Base-by-base conservation (phyloP, 495 filamentous ascomycete species). In the Rhizodiscina lignyota region DNA sequence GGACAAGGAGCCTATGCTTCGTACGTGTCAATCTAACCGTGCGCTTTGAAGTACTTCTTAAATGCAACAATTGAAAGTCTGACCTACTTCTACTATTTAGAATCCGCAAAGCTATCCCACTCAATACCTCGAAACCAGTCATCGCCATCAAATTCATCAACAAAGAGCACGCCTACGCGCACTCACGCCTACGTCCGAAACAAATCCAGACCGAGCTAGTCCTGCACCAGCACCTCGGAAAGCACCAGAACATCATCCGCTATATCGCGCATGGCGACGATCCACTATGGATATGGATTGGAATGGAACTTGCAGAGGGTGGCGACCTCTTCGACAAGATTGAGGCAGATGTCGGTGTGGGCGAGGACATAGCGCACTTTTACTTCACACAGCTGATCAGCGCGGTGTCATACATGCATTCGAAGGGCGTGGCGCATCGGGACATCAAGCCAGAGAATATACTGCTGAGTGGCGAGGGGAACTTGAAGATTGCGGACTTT, bases 291-390 rank as follows among this genome's bases (percentile, higher is more conserved):
- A 67, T 74, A 45, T 99, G 87, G 87, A 92, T 99, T 48, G 85
- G 83, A 11, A 94, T 99, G 85, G 89, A 99, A 54, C 74, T 83
- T 46, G 89, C 89, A 29, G 83, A 87, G 42, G 89, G 89, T 28
- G 89, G 89, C 11, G 89, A 99, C 53, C 69, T 99, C 10, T 99
- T 99, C 60, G 89, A 97, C 68, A 97, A 97, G 62, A 94, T 97
- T 50, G 89, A 97, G 55, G 84, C 89, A 2, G 89, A 97, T 55
- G 79, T 83, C 20, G 89, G 91, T 36, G 80, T 94, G 8, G 68
- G 72, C 6, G 79, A 94, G 55, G 82, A 94, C 55, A 77, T 99
- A 45, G 87, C 86, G 21, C 89, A 96, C 47, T 71, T 94, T 34
- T 99, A 94, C 57, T 99, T 99, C 56, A 71, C 74, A 1, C 91